Percentiles rank a stretch among this genome's conserved stretches.
Conservation (phyloP, 768 basidiomycete genomes). For the Pilatotrama ljubarskyi region DNA sequence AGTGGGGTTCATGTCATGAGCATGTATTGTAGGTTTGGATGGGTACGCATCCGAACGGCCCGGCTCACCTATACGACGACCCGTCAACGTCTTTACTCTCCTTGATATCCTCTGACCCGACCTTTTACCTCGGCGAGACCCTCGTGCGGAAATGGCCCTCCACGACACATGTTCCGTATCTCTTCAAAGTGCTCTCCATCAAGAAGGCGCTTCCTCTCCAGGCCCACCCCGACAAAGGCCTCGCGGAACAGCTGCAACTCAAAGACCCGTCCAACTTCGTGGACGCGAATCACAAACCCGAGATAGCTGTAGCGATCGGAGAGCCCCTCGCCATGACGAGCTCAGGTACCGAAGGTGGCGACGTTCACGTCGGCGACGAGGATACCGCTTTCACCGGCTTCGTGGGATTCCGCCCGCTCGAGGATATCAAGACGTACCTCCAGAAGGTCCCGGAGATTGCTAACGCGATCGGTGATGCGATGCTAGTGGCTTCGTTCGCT, state of each 20-base stretch:
- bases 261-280: constrained; percentile 42
- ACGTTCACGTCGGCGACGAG: constrained; percentile 10
- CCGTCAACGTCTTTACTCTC: constrained; percentile 33
- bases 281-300: constrained; percentile 61
- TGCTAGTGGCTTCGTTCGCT: constrained; percentile 35
- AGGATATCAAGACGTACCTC: constrained; percentile 44
- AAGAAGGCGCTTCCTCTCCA: constrained; percentile 57
- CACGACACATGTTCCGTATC: constrained; percentile 46
- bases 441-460: constrained; percentile 45
- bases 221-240: constrained; percentile 54
- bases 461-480: constrained; percentile 37
- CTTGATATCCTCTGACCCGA: constrained; percentile 33
- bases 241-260: constrained; percentile 44
- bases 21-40: constrained; percentile 72
- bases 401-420: constrained; percentile 53
- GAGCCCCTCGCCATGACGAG: constrained; percentile 30
- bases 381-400: constrained; percentile 40
- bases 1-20: too few relatives aligned
- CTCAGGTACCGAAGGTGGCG: neutral
- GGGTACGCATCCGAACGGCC: constrained; percentile 57
- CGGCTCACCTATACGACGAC: constrained; percentile 37
- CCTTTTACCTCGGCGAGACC: constrained; percentile 37
- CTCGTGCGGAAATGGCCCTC: constrained; percentile 32
- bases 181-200: constrained; percentile 59
- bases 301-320: constrained; percentile 56